Base-by-base conservation (phyloP, 345 rosid species). In the Psidium guajava region DNA sequence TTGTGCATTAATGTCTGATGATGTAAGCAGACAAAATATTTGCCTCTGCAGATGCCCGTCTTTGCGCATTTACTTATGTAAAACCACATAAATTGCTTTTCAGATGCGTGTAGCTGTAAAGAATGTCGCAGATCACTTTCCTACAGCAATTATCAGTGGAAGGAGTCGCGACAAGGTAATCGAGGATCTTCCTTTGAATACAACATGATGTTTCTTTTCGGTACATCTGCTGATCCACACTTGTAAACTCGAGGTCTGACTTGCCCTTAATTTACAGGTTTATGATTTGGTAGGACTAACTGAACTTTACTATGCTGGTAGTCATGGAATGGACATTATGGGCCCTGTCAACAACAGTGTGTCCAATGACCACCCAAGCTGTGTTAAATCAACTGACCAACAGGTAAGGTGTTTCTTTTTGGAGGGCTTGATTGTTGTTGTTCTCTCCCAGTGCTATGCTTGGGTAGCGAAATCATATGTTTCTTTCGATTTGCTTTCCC, bases 271-370 rank as follows among this genome's bases (percentile, higher is more conserved):
- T 56, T 50, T 88, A 83, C 93, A 97, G 99, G 99, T 95, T 21
- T 95, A 87, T 86, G 89, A 93, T 84, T 89, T 97, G 92, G 95
- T 96, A 89, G 96, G 97, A 91, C 92, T 97, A 91, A 95, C 93
- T 75, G 99, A 97, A 88, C 98, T 96, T 56, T 92, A 90, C 85
- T 97, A 97, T 89, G 99, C 99, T n/a, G 99, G 99, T 88, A 95
- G 99, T 87, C 99, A 97, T 88, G 99, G 99, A 58, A 97, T 97
- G 99, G 99, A 97, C 92, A 96, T 97, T 20, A 91, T 93, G 93
- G 93, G 95, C 32, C 97, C 99, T 69, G 84, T 87, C 42, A 84
- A 64, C 85, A 87, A 84, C 10, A 83, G 87, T 27, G 88, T 87
- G 84, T 91, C 95, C 25, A 85, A 82, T 89, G 91, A 85, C 89